Evolutionary conservation across 106 monocot genomes (phyloP).

Genomic region (Triglochin maritima): DNA sequence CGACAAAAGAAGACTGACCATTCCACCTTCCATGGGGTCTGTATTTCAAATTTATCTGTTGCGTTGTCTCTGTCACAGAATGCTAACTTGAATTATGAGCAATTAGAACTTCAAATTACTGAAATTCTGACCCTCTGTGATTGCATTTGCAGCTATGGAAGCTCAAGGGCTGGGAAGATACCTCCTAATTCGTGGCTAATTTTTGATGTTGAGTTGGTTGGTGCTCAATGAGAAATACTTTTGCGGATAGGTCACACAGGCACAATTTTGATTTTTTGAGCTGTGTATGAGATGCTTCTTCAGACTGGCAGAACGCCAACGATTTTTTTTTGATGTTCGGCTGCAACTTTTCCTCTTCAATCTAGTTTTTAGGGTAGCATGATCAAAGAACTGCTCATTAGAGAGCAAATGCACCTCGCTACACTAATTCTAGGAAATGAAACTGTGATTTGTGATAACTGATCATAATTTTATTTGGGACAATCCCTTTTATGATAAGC

Average conservation of each 20-base stretch:
- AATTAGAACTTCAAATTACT: not conserved
- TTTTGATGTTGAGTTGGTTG: constrained; percentile 74
- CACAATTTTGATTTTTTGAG: not conserved
- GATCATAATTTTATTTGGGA: too few relatives aligned
- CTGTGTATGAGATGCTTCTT: not conserved
- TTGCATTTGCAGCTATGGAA: constrained; percentile 46
- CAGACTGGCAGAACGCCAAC: not conserved
- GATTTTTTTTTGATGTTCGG: not conserved
- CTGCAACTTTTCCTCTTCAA: not conserved
- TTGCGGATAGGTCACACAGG: not conserved
- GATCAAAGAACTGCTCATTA: not conserved
- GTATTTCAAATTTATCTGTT: not conserved
- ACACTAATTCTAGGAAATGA: too few relatives aligned
- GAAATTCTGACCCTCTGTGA: not conserved
- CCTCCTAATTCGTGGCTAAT: constrained; percentile 74
- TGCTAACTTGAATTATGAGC: not conserved
- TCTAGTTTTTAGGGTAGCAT: not conserved
- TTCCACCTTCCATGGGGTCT: constrained; percentile 85
- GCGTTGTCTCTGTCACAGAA: not conserved
- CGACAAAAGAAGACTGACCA: constrained; percentile 77
- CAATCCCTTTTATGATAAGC: too few relatives aligned
- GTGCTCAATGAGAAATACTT: constrained; percentile 20
- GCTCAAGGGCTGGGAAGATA: constrained; percentile 29
- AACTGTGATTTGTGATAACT: too few relatives aligned
- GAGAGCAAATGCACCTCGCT: too few relatives aligned